Evolutionary conservation across 2,329 filamentous ascomycete genomes (phyloP).

Genomic region (Colletotrichum musae): DNA sequence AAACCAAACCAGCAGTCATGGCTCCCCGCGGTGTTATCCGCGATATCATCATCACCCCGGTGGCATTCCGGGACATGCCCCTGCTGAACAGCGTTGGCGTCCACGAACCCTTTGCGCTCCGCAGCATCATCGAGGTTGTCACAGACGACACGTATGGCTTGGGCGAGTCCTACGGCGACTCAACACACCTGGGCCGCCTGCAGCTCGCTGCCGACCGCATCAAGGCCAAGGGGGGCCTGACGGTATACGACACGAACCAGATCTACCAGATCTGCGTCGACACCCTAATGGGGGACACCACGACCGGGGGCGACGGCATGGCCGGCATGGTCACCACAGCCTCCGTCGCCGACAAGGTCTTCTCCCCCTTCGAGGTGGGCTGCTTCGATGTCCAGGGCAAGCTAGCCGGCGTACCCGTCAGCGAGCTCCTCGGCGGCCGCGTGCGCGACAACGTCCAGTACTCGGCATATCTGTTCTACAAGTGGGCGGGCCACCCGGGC

Average conservation of each 20-base stretch:
- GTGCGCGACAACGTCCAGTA: slow-evolving; percentile 57
- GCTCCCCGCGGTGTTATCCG: slow-evolving; percentile 49
- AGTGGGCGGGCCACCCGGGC: slow-evolving; percentile 58
- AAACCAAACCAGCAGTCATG: slow-evolving; percentile 44
- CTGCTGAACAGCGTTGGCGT: slow-evolving; percentile 60
- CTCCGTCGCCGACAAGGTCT: slow-evolving; percentile 57
- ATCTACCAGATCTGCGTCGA: slow-evolving; percentile 88
- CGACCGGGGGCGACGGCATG: slow-evolving; percentile 75
- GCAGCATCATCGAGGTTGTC: slow-evolving; percentile 58
- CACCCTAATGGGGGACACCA: slow-evolving; percentile 63
- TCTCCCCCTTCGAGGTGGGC: slow-evolving; percentile 59
- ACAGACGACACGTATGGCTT: slow-evolving; percentile 54
- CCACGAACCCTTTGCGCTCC: slow-evolving; percentile 58
- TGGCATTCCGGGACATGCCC: slow-evolving; percentile 61
- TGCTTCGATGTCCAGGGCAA: slow-evolving; percentile 60
- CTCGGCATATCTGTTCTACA: slow-evolving; percentile 61
- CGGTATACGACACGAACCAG: slow-evolving; percentile 78
- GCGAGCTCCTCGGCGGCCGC: slow-evolving; percentile 56
- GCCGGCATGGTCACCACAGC: slow-evolving; percentile 61
- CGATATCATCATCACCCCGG: slow-evolving; percentile 57
- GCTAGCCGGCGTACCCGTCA: slow-evolving; percentile 54
- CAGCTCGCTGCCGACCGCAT: slow-evolving; percentile 49
- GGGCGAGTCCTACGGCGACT: slow-evolving; percentile 59
- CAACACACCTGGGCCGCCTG: slow-evolving; percentile 53
- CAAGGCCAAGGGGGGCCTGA: slow-evolving; percentile 42